Evolutionary conservation across 352 stramenopile genomes (phyloP), one percentile per base, ranked within the genome.

Genomic region (Albugo candida): DNA sequence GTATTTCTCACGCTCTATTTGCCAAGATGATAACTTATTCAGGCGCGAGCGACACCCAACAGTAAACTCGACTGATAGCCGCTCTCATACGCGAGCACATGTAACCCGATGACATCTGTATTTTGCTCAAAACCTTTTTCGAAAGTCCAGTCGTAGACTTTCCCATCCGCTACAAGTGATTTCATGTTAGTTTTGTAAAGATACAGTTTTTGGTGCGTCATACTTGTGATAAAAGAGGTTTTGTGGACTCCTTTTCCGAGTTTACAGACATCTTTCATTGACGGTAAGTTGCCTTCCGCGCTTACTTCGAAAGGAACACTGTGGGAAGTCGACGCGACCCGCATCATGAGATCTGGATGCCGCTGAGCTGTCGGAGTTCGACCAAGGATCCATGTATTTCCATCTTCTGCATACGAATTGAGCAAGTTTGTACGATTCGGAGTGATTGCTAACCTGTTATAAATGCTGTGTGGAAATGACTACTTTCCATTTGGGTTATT

Each of bases 391-490:
- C 77, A 89, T 40, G 83, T 58, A 39, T 36, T 8, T 42, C 36
- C 11, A n/a, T 43, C 11, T 35, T 18, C n/a, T 47, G 41, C 14
- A 42, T 49, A 16, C 40, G 21, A 49, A 13, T 17, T 13, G 10
- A 53, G 47, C 43, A 2, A 47, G 16, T 49, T 10, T 13, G 13
- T 17, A 37, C 14, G 1, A 49, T 50, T 52, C 63, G 47, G 45
- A 88, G 71, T 68, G 8, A 31, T 10, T 31, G 3, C 24, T 31
- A 8, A 31, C 24, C 24, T 36, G 78, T 88, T 53, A 85, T 64
- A 39, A 85, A 81, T 21, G 68, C 67, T 46, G 78, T 83, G 59
- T 91, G 78, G 53, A 91, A 91, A 44, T 87, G 75, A 43, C 75
- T 91, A 54, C 74, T 81, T 58, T 80, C 54, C 21, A 81, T 52